These are phyloP conservation scores for Chrysanthemum seticuspe DNA, from an alignment of 129 eudicot genomes.

Conservation along the genomic window DNA sequence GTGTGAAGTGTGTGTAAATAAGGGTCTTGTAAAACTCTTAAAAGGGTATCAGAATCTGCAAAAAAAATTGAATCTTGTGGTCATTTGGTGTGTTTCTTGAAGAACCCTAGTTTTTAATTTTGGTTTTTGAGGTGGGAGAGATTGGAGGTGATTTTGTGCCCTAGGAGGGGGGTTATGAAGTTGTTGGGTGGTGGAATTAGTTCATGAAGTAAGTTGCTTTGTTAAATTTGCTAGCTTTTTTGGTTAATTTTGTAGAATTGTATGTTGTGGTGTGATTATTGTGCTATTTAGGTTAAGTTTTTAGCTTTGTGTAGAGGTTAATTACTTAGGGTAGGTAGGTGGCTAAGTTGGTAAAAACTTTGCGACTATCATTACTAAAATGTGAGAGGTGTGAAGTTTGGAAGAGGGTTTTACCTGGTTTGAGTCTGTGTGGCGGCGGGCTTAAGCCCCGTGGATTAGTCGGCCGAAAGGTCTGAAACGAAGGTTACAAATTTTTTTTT, in stretches of 20 bases:
- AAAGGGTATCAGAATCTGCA: slow-evolving; percentile 8
- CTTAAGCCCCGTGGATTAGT: too few relatives aligned
- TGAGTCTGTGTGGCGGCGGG: too few relatives aligned
- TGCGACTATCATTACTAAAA: too few relatives aligned
- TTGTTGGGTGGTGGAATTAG: slow-evolving; percentile 29
- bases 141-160: slow-evolving; percentile 18
- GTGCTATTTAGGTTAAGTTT: background rate
- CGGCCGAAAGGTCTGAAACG: too few relatives aligned
- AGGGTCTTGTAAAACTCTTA: slow-evolving; percentile 23
- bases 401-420: too few relatives aligned
- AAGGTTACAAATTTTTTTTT: too few relatives aligned
- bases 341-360: too few relatives aligned
- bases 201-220: slow-evolving; percentile 38
- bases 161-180: slow-evolving; percentile 26
- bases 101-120: slow-evolving; percentile 32
- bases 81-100: slow-evolving; percentile 23
- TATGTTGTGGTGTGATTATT: background rate
- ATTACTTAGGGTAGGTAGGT: too few relatives aligned
- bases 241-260: slow-evolving; percentile 8
- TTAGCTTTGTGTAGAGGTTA: slow-evolving; percentile 25
- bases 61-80: slow-evolving; percentile 14
- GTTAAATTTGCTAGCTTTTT: background rate
- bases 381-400: too few relatives aligned
- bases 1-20: slow-evolving; percentile 41
- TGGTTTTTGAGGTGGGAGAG: background rate